phyloP scores from a whole-genome alignment of 169 alveolate genomes.

The Perkinsus olseni region DNA sequence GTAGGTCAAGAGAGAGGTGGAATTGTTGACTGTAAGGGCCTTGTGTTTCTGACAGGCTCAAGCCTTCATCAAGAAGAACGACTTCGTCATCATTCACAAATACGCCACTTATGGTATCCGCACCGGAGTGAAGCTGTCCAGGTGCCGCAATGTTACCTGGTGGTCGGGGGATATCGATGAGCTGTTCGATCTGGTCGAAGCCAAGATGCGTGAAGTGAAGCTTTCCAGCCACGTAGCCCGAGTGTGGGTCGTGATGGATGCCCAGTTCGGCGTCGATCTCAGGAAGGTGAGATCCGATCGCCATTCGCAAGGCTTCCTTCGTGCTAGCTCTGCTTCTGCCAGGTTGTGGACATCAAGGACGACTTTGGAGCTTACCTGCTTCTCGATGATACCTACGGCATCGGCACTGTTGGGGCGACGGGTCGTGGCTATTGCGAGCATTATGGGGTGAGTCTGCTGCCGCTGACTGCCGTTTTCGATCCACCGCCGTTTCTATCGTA shows the following conservation, averaged over 20 bases:
- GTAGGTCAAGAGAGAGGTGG: not conserved
- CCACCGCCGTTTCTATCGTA: not conserved
- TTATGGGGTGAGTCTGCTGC: not conserved
- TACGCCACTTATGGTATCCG: not conserved
- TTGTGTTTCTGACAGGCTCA: not conserved
- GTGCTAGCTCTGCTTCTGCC: not conserved
- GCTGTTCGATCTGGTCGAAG: not conserved
- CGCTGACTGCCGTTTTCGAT: too few species aligned
- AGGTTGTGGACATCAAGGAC: not conserved
- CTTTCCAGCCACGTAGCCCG: not conserved
- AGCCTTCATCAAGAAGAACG: not conserved
- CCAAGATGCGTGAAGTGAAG: not conserved
- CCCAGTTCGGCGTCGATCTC: not conserved
- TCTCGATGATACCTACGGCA: not conserved
- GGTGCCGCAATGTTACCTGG: not conserved
- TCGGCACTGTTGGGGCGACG: slow-evolving; percentile 6
- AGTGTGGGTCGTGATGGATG: not conserved
- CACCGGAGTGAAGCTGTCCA: not conserved
- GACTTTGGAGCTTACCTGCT: slow-evolving; percentile 8
- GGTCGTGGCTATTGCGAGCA: slow-evolving; percentile 10
- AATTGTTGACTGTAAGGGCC: not conserved
- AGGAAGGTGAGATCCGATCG: not conserved
- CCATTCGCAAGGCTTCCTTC: too few species aligned
- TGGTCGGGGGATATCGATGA: not conserved
- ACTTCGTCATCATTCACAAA: not conserved